These are phyloP conservation scores for Cicer arietinum DNA, from an alignment of 306 rosid species.

Conservation along the genomic window DNA sequence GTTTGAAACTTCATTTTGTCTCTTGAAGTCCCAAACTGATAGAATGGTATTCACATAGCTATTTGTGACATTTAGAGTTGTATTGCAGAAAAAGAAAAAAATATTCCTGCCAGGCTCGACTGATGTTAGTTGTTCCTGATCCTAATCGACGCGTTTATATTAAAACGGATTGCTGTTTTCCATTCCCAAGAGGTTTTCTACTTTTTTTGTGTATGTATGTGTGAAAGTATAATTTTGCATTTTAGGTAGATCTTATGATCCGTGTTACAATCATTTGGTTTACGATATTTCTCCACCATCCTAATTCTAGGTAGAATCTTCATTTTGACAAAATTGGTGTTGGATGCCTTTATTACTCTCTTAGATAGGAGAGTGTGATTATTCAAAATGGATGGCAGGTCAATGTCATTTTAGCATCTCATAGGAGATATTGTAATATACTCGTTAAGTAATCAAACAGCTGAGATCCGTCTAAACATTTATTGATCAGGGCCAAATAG, in stretches of 20 bases:
- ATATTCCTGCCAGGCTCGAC: neutral
- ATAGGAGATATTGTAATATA: conserved; percentile 5
- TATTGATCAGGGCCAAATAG: conserved; percentile 12
- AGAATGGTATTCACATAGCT: neutral
- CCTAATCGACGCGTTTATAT: neutral
- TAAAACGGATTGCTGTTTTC: conserved; percentile 2
- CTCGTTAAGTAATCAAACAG: conserved; percentile 23
- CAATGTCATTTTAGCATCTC: conserved; percentile 22
- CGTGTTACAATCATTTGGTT: neutral
- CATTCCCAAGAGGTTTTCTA: neutral
- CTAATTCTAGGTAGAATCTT: neutral
- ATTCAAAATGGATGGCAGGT: conserved; percentile 11
- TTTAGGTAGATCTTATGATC: neutral
- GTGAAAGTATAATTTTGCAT: neutral
- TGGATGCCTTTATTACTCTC: neutral
- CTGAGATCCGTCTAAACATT: conserved; percentile 26
- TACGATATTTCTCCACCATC: neutral
- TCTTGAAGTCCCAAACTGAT: neutral
- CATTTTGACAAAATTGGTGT: neutral
- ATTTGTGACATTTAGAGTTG: neutral
- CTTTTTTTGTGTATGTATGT: neutral
- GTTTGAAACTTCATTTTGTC: neutral
- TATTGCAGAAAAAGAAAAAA: conserved; percentile 2
- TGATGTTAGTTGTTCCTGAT: neutral
- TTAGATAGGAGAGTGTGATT: neutral